phyloP scores from a whole-genome alignment of 1,284 basidiomycete genomes.

The Jaminaea rosea region DNA sequence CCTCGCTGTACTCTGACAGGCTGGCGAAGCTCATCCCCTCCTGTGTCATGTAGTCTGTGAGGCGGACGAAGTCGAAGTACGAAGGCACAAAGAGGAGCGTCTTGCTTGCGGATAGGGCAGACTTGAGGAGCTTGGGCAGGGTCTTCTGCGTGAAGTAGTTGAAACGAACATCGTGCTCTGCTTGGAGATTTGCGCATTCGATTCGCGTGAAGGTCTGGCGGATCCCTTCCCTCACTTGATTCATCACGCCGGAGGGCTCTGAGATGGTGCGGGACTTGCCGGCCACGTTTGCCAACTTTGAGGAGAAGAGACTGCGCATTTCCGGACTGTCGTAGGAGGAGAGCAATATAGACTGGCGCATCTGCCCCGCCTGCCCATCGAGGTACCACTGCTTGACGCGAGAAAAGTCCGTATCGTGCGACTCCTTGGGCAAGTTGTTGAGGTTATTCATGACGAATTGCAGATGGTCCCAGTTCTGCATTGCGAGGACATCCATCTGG shows the following conservation, averaged over 20 bases:
- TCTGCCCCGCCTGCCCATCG: slow-evolving; percentile 66
- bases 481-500: slow-evolving; percentile 81
- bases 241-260: slow-evolving; percentile 15
- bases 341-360: slow-evolving; percentile 83
- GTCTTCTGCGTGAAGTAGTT: slow-evolving; percentile 76
- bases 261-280: slow-evolving; percentile 58
- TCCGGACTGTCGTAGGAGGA: slow-evolving; percentile 85
- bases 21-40: slow-evolving; percentile 60
- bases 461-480: slow-evolving; percentile 99
- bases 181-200: slow-evolving; percentile 62
- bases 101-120: slow-evolving; percentile 79
- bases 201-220: slow-evolving; percentile 64
- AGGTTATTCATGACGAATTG: slow-evolving; percentile 77
- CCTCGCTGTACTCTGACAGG: slow-evolving; percentile 80
- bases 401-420: slow-evolving; percentile 88
- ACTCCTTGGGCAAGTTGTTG: slow-evolving; percentile 82
- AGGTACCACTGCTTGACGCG: slow-evolving; percentile 96
- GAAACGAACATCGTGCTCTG: slow-evolving; percentile 80
- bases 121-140: slow-evolving; percentile 70
- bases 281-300: slow-evolving; percentile 66
- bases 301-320: slow-evolving; percentile 67
- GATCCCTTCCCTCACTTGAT: slow-evolving; percentile 19
- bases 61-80: slow-evolving; percentile 90
- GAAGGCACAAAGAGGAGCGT: slow-evolving; percentile 84
- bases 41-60: slow-evolving; percentile 71